Evolutionary conservation across 805 yeast genomes (phyloP), one percentile per base, ranked within the genome.

Genomic region (Priceomyces carsonii): DNA sequence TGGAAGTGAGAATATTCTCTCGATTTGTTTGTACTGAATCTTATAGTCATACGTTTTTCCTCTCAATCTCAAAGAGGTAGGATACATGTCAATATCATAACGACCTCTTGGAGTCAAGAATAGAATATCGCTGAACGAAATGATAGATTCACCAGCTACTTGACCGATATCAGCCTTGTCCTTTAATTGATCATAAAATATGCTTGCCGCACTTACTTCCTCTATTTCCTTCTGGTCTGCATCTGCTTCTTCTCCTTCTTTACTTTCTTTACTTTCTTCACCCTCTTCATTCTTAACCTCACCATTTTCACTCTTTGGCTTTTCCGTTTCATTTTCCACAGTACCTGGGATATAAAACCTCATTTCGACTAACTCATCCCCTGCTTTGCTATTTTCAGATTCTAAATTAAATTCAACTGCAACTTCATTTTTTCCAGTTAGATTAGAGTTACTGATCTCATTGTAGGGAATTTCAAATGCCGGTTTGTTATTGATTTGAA

Each of bases 31-130:
- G 62, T 86, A 91, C 59, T 85, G 96, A 41, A 93, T 77, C 65
- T 91, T 93, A 73, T 93, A 95, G 59, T 93, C 99, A 65, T 93
- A 93, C 2, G 98, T 93, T 63, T 91, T 93, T 59, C 99, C 99
- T 53, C 99, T 80, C 34, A 93, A 73, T 56, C 98, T 80, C 62
- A 93, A 77, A 33, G 93, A 85, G 19, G 79, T 77, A 22, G 86
- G 81, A 63, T 86, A 93, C 81, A 93, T 83, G 61, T 91, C 97
- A 50, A 93, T 85, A 60, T 93, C 98, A 60, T 90, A 93, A 62
- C 99, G 91, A 46, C 99, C 99, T 75, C 99, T 82, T 52, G 99
- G 99, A 1, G 98, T 93, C 40, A 93, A 78, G 73, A 93, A 88
- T 57, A 91, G 73, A 3, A 90, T 80, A 51, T 91, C 98, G 33